Base-by-base conservation (phyloP, 148 eudicot genomes). In the Simmondsia chinensis region DNA sequence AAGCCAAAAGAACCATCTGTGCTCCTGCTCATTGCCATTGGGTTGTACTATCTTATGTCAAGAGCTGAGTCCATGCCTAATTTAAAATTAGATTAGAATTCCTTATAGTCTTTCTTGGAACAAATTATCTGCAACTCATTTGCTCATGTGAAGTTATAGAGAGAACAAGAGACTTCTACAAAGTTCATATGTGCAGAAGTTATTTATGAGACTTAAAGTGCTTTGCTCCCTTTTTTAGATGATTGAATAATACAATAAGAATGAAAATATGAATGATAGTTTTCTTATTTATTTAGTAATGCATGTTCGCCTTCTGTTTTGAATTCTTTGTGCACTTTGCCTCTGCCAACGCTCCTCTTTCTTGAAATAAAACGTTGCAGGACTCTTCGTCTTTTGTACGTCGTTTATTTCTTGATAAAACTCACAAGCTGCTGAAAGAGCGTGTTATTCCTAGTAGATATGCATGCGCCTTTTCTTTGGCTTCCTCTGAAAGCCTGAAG, bases 401-500 rank as follows among this genome's bases (percentile, higher is more conserved):
- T 32, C 73, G 64, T 71, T 58, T 52, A 28, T 77, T 80, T 65
- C 60, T 78, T 43, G 65, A 63, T 58, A 88, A 88, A 80, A 48
- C 54, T 48, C 65, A 75, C 64, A 88, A 71, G 65, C 74, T 80
- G 54, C 69, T 88, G 69, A 77, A 61, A 57, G 62, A 52, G 56
- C 83, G 55, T 53, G 68, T 61, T 43, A 9, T 77, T 13, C 82
- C 89, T 43, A 58, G 58, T 46, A 88, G 62, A 75, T 83, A 71
- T 78, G 82, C 91, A 16, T 88, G 97, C 51, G 81, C 94, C 37
- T 83, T 88, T 61, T 66, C 83, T 27, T 59, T 83, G 59, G 77
- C 76, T 33, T 77, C 84, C 46, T 68, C 78, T 32, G 86, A 80
- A 41, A 50, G 72, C 51, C 19, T 26, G 16, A 54, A 70, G 57